Percentiles rank a stretch among this genome's conserved stretches.
These are phyloP conservation scores for Reutealis trisperma DNA, from an alignment of 345 rosid genomes.

Conservation along the genomic window DNA sequence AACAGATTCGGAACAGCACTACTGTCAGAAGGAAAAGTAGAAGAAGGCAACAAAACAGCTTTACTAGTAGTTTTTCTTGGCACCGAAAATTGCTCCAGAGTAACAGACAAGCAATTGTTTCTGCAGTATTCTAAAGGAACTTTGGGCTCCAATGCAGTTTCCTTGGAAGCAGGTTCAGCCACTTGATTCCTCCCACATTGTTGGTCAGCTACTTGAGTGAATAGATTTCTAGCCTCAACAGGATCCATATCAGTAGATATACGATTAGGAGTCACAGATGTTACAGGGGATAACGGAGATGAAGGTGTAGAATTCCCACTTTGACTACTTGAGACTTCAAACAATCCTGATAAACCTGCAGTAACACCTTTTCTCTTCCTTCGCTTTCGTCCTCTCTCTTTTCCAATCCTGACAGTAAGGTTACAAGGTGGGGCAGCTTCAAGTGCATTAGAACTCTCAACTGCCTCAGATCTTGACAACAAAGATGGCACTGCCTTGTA, in stretches of 20 bases:
- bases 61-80: constrained; percentile 25
- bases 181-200: constrained; percentile 24
- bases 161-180: constrained; percentile 29
- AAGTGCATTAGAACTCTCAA: constrained; percentile 24
- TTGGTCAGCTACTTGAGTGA: constrained; percentile 28
- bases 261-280: constrained; percentile 33
- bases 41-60: constrained; percentile 46
- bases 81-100: constrained; percentile 28
- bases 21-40: constrained; percentile 46
- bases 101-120: constrained; percentile 13
- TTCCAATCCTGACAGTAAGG: constrained; percentile 57
- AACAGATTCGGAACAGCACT: constrained; percentile 25
- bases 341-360: constrained; percentile 35
- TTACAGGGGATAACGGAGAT: constrained; percentile 69
- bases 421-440: constrained; percentile 48
- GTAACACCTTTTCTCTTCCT: constrained; percentile 68
- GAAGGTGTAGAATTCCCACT: constrained; percentile 93
- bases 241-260: constrained; percentile 35
- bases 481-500: constrained; percentile 20
- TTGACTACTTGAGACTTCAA: constrained; percentile 84
- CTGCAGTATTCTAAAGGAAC: constrained; percentile 17
- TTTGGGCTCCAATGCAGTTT: constrained; percentile 21
- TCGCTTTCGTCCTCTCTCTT: constrained; percentile 72
- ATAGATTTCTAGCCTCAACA: constrained; percentile 33
- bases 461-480: constrained; percentile 31